A percentile compares a stretch with the other conserved stretches of the same genome.
Conservation (phyloP, 202 grass and related monocot species). For the Schoenoplectus tabernaemontani region DNA sequence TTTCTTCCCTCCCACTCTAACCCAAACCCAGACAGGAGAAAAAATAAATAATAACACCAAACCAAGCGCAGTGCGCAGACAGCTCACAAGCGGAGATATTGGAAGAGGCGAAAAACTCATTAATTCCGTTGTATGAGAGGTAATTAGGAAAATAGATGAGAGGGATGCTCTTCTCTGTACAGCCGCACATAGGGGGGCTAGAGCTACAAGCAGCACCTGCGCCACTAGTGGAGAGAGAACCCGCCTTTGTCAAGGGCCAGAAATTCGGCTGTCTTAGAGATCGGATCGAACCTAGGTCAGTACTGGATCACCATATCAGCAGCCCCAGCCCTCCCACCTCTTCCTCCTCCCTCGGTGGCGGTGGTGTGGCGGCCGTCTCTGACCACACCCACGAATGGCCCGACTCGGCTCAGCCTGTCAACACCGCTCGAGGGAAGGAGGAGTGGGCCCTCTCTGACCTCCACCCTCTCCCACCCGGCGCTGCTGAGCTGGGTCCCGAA, state of each 20-base stretch:
- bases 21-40: constrained; percentile 3
- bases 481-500: constrained; percentile 27
- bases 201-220: constrained; percentile 24
- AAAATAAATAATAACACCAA: neutral
- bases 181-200: constrained; percentile 35
- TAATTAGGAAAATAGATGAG: constrained; percentile 44
- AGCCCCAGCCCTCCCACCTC: constrained; percentile 63
- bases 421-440: constrained; percentile 29
- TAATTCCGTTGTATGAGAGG: constrained; percentile 33
- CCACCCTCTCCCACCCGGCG: constrained; percentile 33
- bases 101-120: neutral
- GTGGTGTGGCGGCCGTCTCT: constrained; percentile 57
- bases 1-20: neutral
- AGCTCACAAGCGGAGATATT: neutral
- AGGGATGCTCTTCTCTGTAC: constrained; percentile 52
- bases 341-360: constrained; percentile 45
- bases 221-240: neutral
- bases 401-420: constrained; percentile 24
- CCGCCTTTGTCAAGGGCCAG: constrained; percentile 18
- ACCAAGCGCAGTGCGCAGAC: neutral
- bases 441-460: constrained; percentile 35
- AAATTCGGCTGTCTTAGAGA: neutral
- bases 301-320: constrained; percentile 69
- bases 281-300: constrained; percentile 63
- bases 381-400: constrained; percentile 34